phyloP scores from a whole-genome alignment of 495 filamentous ascomycete genomes.

The Hypomontagnella monticulosa region DNA sequence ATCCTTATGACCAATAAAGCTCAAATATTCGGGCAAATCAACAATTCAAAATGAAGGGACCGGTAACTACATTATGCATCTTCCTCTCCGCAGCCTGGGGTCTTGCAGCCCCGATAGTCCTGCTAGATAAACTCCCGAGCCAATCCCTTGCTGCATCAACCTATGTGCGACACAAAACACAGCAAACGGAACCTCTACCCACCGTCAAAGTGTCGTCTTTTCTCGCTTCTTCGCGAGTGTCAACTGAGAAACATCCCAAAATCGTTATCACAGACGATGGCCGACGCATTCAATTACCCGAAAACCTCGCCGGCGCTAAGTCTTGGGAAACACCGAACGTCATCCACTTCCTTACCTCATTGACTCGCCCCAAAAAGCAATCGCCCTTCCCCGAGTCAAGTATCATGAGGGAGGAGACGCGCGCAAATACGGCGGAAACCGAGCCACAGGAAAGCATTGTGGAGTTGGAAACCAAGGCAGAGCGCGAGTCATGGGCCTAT shows the following conservation, averaged over 20 bases:
- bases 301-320: slow-evolving; percentile 32
- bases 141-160: slow-evolving; percentile 20
- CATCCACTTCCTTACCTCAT: slow-evolving; percentile 32
- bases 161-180: slow-evolving; percentile 15
- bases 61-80: slow-evolving; percentile 21
- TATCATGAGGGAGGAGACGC: slow-evolving; percentile 44
- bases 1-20: not conserved
- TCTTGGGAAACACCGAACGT: slow-evolving; percentile 39
- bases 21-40: slow-evolving; percentile 6
- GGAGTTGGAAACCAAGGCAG: slow-evolving; percentile 41
- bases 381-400: slow-evolving; percentile 44
- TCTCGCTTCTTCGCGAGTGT: slow-evolving; percentile 17
- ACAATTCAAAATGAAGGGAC: slow-evolving; percentile 32
- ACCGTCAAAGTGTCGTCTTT: slow-evolving; percentile 4
- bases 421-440: slow-evolving; percentile 33
- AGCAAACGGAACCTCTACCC: slow-evolving; percentile 2
- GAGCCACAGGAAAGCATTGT: slow-evolving; percentile 44
- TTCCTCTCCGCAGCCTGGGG: slow-evolving; percentile 27
- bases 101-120: slow-evolving; percentile 34
- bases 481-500: slow-evolving; percentile 36
- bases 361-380: slow-evolving; percentile 34
- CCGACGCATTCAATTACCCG: slow-evolving; percentile 30
- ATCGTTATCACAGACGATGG: slow-evolving; percentile 32
- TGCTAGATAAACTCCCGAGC: slow-evolving; percentile 18
- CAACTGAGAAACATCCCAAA: slow-evolving; percentile 25